Base-by-base conservation (phyloP, 2,329 filamentous ascomycete species). In the Cladophialophora bantiana region DNA sequence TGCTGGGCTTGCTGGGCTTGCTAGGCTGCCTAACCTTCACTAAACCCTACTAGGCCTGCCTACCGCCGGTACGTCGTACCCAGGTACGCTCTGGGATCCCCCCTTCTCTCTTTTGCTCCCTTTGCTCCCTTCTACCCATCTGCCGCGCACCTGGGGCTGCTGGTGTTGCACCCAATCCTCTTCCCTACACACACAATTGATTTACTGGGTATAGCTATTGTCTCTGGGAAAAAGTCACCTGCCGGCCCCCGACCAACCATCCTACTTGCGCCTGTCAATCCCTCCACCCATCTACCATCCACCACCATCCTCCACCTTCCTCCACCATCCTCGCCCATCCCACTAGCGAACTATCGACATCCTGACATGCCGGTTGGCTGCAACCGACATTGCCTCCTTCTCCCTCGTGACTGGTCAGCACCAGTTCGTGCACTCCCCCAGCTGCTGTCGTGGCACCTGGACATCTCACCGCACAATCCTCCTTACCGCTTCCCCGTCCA, bases 391-490 rank as follows among this genome's bases (percentile, higher is more conserved):
- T 60, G 60, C 34, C 59, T 59, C 48, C 34, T 64, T 52, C 58
- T 62, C 50, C 32, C 34, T 32, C 40, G 34, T 65, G 62, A 65
- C 62, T 68, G 65, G 65, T 63, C 54, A 38, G 26, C 35, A 26
- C 26, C 57, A 59, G 26, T 59, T 59, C 42, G 57, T 59, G 40
- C 31, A 7, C 45, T 50, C 36, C 38, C 53, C n/a, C n/a, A n/a
- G 53, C 32, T 13, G 38, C 13, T 26, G 45, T 50, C 18, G 61
- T 59, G 54, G 54, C 53, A 62, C 59, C 52, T 26, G 1, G 2
- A 20, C 12, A 50, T 62, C 61, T 67, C 65, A 67, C 65, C 61
- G 57, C 61, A 67, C 61, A 32, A 40, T 54, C 42, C 20, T 26
- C 35, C 55, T 35, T n/a, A 2, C n/a, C 31, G n/a, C n/a, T n/a